A percentile compares a stretch with the other conserved stretches of the same genome.
These are phyloP conservation scores for Fusarium chlamydosporum DNA, from an alignment of 2,329 filamentous ascomycete genomes.

Conservation along the genomic window DNA sequence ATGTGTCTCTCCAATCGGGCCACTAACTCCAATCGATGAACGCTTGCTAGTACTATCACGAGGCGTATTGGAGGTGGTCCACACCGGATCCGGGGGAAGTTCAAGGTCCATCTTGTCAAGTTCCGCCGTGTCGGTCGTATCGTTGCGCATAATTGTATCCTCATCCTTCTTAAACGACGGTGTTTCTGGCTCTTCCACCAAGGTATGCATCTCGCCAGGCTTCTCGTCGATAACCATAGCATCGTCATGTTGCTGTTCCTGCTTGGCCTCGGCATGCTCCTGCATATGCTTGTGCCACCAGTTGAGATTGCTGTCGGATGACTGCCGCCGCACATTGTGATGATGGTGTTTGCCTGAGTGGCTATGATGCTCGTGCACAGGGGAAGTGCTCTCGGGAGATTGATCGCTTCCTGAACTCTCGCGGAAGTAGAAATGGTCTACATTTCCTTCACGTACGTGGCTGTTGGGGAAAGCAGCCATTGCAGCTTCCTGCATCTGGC, in stretches of 20 bases:
- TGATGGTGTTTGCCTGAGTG: conserved; percentile 45
- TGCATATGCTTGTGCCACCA: conserved; percentile 89
- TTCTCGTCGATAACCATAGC: conserved; percentile 52
- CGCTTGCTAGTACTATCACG: conserved; percentile 44
- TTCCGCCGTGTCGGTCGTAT: conserved; percentile 59
- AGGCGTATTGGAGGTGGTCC: conserved; percentile 57
- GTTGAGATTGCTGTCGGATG: conserved; percentile 72
- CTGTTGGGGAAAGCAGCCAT: conserved; percentile 83
- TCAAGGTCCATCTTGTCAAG: conserved; percentile 61
- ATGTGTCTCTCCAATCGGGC: conserved; percentile 49
- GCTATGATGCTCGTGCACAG: conserved; percentile 48
- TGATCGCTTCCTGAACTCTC: conserved; percentile 73
- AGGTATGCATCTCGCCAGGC: conserved; percentile 41
- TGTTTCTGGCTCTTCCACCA: conserved; percentile 44
- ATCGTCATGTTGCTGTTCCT: conserved; percentile 58
- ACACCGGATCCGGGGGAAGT: conserved; percentile 59
- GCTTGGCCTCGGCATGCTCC: conserved; percentile 76
- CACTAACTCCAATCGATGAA: conserved; percentile 49
- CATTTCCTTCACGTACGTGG: conserved; percentile 75
- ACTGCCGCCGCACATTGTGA: conserved; percentile 64
- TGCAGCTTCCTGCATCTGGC: conserved; percentile 82
- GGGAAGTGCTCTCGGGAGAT: conserved; percentile 57
- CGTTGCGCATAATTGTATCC: conserved; percentile 54
- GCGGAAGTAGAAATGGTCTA: conserved; percentile 78
- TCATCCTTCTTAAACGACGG: conserved; percentile 33